Evolutionary conservation across 1,284 basidiomycete species (phyloP).

Genomic region (Hypsizygus ulmarius): DNA sequence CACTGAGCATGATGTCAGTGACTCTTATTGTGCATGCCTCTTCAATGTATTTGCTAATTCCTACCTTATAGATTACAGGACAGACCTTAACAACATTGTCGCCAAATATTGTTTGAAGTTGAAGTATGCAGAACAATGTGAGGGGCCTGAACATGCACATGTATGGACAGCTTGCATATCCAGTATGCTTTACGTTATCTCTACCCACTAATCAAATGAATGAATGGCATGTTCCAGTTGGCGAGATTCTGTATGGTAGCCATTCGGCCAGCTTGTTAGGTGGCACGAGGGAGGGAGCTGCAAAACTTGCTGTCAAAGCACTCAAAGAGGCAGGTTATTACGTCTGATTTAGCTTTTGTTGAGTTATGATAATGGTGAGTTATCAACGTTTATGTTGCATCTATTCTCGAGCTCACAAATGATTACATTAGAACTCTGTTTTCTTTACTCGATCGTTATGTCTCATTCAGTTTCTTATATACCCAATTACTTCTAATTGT

Average conservation of each 20-base stretch:
- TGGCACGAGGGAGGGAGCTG: conserved; percentile 7
- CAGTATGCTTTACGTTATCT: neutral
- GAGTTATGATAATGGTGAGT: no score
- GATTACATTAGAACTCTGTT: no score
- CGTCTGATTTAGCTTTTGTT: no score
- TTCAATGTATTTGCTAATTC: no score
- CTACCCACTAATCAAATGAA: neutral
- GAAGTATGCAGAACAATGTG: neutral
- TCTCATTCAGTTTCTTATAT: no score
- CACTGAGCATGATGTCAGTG: no score
- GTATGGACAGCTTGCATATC: conserved; percentile 1
- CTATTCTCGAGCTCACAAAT: no score
- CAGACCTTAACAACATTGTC: conserved; percentile 12
- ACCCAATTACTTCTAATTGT: no score
- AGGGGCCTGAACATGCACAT: conserved; percentile 5
- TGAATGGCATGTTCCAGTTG: conserved; percentile 1
- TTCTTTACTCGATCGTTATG: no score
- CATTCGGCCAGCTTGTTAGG: conserved; percentile 1
- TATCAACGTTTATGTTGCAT: no score
- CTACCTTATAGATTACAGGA: conserved; percentile 11
- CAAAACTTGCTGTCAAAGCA: conserved; percentile 8
- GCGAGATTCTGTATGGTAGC: neutral
- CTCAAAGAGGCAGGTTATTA: conserved; percentile 2
- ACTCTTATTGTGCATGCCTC: no score
- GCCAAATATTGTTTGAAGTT: conserved; percentile 6